Evolutionary conservation across 768 basidiomycete genomes (phyloP).

Genomic region (Leccinum disarticulatum): DNA sequence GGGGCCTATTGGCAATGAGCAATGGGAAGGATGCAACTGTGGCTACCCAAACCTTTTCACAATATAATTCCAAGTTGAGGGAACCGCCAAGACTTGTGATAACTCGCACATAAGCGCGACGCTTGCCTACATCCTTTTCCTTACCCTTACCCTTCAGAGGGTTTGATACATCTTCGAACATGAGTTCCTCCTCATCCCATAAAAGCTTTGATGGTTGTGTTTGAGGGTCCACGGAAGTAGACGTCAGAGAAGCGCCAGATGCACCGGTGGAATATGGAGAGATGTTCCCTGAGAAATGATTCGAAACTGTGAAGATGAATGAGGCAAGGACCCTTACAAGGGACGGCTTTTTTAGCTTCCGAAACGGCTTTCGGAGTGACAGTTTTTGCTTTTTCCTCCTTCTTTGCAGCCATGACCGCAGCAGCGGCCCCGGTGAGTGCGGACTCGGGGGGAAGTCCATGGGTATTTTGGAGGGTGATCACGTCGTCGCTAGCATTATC

Average conservation of each 20-base stretch:
- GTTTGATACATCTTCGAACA: slow-evolving; percentile 93
- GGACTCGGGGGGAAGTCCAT: slow-evolving; percentile 66
- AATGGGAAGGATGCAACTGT: not conserved
- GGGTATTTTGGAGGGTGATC: slow-evolving; percentile 92
- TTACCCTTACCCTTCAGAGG: slow-evolving; percentile 84
- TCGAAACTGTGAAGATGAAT: slow-evolving; percentile 1
- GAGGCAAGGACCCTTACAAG: slow-evolving; percentile 50
- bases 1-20: slow-evolving; percentile 64
- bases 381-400: slow-evolving; percentile 32
- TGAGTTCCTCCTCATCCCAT: slow-evolving; percentile 99
- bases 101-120: slow-evolving; percentile 93
- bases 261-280: slow-evolving; percentile 91
- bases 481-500: slow-evolving; percentile 65
- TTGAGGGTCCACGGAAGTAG: slow-evolving; percentile 84
- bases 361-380: slow-evolving; percentile 34
- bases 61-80: slow-evolving; percentile 81
- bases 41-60: slow-evolving; percentile 65
- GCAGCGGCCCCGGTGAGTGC: slow-evolving; percentile 32
- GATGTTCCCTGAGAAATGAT: slow-evolving; percentile 63
- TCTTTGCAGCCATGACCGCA: slow-evolving; percentile 35
- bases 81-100: slow-evolving; percentile 91
- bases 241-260: slow-evolving; percentile 91
- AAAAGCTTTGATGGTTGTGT: slow-evolving; percentile 68
- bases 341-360: slow-evolving; percentile 52
- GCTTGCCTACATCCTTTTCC: slow-evolving; percentile 89